phyloP scores from a whole-genome alignment of 768 basidiomycete species.

The Austroboletus eburneus region DNA sequence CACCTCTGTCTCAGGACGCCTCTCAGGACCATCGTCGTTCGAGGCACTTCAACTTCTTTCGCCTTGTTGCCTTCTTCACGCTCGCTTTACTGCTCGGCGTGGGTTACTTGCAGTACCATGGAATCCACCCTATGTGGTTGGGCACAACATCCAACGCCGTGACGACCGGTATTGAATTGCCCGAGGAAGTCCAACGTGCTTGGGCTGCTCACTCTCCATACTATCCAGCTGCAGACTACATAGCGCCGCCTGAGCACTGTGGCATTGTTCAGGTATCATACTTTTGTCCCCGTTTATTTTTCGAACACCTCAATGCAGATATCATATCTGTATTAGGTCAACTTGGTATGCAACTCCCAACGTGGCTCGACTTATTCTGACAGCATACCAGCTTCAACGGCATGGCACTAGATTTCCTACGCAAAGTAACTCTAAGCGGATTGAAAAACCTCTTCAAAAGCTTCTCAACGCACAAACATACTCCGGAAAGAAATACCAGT shows the following conservation, averaged over 20 bases:
- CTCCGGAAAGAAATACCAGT: slow-evolving; percentile 46
- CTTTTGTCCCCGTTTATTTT: background rate
- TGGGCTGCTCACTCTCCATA: slow-evolving; percentile 68
- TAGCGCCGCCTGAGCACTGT: slow-evolving; percentile 45
- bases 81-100: slow-evolving; percentile 14
- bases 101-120: slow-evolving; percentile 10
- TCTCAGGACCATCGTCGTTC: background rate
- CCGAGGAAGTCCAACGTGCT: slow-evolving; percentile 27
- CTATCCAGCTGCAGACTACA: slow-evolving; percentile 44
- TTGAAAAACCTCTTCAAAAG: slow-evolving; percentile 48
- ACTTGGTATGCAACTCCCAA: slow-evolving; percentile 22
- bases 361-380: slow-evolving; percentile 1
- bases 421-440: slow-evolving; percentile 37
- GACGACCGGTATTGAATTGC: slow-evolving; percentile 4
- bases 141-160: background rate
- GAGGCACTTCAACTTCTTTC: slow-evolving; percentile 6
- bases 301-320: background rate
- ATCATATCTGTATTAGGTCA: slow-evolving; percentile 14
- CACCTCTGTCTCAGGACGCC: no score
- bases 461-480: slow-evolving; percentile 46
- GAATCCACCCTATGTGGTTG: slow-evolving; percentile 4
- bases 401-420: slow-evolving; percentile 83
- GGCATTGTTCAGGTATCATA: slow-evolving; percentile 49
- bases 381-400: slow-evolving; percentile 56
- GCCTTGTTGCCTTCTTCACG: slow-evolving; percentile 3